Base-by-base conservation (phyloP, 331 rosid species). In the Malus hybrid region DNA sequence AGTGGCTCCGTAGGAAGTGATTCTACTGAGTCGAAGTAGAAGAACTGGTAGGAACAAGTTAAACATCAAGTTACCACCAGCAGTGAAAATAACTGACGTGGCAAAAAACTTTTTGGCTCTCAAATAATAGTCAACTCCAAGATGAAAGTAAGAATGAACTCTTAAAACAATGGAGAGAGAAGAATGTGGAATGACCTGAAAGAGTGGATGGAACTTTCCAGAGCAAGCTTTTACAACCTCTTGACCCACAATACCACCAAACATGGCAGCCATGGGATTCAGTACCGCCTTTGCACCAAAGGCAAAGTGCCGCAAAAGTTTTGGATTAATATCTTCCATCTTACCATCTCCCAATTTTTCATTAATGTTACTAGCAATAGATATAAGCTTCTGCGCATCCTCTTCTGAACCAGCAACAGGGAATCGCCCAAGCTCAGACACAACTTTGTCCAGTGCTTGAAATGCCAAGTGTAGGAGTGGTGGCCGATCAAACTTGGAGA, bases 181-280 rank as follows among this genome's bases (percentile, higher is more conserved):
- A 73, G 52, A 56, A 75, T 20, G 13, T 50, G 28, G 19, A 72
- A 74, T 72, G 69, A 88, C 92, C 88, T 88, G 92, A 52, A 77
- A 84, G 61, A 88, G 88, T 63, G 92, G 92, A 80, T 88, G 92
- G 65, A 88, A 88, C 82, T 88, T 88, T 75, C 97, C 97, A 13
- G 98, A 93, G 83, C 97, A 93, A 55, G 92, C 92, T 85, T 88
- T 88, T 24, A 88, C 85, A 42, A 88, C 86, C 81, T 93, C 87
- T 80, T 93, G 97, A 76, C 97, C 98, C 33, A 93, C 98, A 78
- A 93, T 86, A 70, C 98, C 98, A 74, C 98, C 98, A 82, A 93
- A 90, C 97, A 93, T 93, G 58, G 98, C 96, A 82, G 98, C 97
- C 98, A 91, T 91, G 62, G 98, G 97, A 77, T 88, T 93, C 79